These are phyloP conservation scores for Penicillium simplicissimum DNA, from an alignment of 495 filamentous ascomycete genomes.

Conservation along the genomic window DNA sequence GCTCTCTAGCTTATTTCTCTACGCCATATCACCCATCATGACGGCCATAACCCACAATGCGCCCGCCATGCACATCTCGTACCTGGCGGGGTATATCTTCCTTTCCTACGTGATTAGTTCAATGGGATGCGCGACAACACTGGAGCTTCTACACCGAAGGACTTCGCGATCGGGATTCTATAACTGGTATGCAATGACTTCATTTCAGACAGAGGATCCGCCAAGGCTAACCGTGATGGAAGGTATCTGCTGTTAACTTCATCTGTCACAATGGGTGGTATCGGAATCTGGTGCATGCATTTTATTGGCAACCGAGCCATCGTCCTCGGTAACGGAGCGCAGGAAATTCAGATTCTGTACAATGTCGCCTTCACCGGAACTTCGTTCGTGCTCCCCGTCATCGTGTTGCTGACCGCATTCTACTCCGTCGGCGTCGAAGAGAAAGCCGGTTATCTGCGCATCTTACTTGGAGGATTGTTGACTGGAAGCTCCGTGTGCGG, in stretches of 20 bases:
- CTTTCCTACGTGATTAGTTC: slow-evolving; percentile 78
- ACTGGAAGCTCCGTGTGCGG: slow-evolving; percentile 75
- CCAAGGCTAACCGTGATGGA: background rate
- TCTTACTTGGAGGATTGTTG: slow-evolving; percentile 62
- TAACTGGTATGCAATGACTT: slow-evolving; percentile 58
- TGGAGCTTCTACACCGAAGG: slow-evolving; percentile 79
- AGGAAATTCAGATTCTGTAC: slow-evolving; percentile 70
- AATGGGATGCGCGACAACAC: slow-evolving; percentile 71
- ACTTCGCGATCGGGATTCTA: slow-evolving; percentile 65
- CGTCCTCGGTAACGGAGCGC: slow-evolving; percentile 60
- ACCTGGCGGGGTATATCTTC: slow-evolving; percentile 63
- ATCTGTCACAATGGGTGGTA: slow-evolving; percentile 75
- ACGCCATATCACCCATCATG: slow-evolving; percentile 25
- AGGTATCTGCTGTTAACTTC: slow-evolving; percentile 73
- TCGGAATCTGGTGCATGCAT: slow-evolving; percentile 86
- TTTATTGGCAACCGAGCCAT: slow-evolving; percentile 85
- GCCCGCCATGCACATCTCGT: slow-evolving; percentile 35
- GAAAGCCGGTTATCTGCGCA: slow-evolving; percentile 55
- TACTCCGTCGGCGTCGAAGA: slow-evolving; percentile 59
- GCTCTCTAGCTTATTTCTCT: background rate
- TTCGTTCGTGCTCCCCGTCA: slow-evolving; percentile 79
- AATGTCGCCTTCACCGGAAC: slow-evolving; percentile 68
- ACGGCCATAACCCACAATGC: slow-evolving; percentile 13
- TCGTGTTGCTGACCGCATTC: slow-evolving; percentile 73
- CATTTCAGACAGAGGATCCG: background rate